Evolutionary conservation across 2,329 filamentous ascomycete genomes (phyloP), one percentile per base, ranked within the genome.

Genomic region (Neonectria ditissima): DNA sequence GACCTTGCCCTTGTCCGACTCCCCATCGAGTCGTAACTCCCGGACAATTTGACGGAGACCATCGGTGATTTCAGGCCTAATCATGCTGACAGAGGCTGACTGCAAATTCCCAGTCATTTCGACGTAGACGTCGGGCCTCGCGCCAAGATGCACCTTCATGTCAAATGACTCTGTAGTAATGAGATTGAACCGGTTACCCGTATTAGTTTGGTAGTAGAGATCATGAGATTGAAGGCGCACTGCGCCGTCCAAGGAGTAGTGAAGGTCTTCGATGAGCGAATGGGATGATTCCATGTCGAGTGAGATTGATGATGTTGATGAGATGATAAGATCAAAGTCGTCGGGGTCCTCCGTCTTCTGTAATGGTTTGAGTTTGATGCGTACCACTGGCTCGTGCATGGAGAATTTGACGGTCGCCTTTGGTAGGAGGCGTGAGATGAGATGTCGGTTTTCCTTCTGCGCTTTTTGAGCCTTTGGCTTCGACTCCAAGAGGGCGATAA

Each of bases 271-370:
- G 37, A 93, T 88, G 0, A 91, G 84, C 3, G 93, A 96, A 79
- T 99, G 96, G n/a, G 94, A 97, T 0, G 96, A 97, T 75, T 99
- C 96, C 51, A 97, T 86, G 73, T 99, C 96, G 22, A 98, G 81
- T 0, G 95, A 97, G 39, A 98, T 89, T 0, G 95, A 97, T 0
- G 97, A 98, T 11, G 97, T 93, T 2, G 94, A 96, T 1, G 93
- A 97, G 51, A 99, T 97, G 47, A 99, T 91, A 30, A 99, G 85
- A 75, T 99, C 96, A 70, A 96, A 98, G 69, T 98, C 94, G 65
- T 94, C 92, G 0, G 89, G 85, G 26, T 89, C 87, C 43, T 84
- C 81, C 2, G 81, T 82, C 58, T 86, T 84, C 65, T 91, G 87
- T 66, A 96, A 88, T 0, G 95, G 90, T 5, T 94, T 94, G 5